These are phyloP conservation scores for Diaporthe vaccinii DNA, from an alignment of 2,329 filamentous ascomycete species.

Conservation along the genomic window DNA sequence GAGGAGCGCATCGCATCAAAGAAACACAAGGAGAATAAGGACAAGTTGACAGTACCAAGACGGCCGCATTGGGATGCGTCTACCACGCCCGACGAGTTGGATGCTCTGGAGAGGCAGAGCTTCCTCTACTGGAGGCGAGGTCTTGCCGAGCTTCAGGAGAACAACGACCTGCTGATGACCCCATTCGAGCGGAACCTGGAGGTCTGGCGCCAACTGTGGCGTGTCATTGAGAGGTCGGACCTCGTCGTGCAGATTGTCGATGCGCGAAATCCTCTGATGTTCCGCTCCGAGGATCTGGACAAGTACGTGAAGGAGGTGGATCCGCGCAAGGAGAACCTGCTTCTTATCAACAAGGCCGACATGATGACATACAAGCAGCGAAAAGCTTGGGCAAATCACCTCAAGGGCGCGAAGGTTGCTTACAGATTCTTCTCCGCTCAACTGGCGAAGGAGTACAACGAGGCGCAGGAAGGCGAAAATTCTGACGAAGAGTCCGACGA, in stretches of 20 bases:
- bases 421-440: conserved; percentile 98
- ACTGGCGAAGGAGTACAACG: conserved; percentile 89
- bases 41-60: conserved; percentile 87
- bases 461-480: conserved; percentile 72
- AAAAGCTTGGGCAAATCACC: conserved; percentile 86
- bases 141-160: conserved; percentile 92
- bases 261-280: conserved; percentile 92
- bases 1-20: conserved; percentile 84
- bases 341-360: conserved; percentile 98
- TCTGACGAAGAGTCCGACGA: conserved; percentile 61
- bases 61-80: conserved; percentile 88
- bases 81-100: conserved; percentile 87
- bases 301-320: conserved; percentile 95
- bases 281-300: conserved; percentile 94
- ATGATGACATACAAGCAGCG: conserved; percentile 96
- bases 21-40: conserved; percentile 87
- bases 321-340: conserved; percentile 86
- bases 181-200: conserved; percentile 98
- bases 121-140: conserved; percentile 91
- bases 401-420: conserved; percentile 83
- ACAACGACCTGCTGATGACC: conserved; percentile 94
- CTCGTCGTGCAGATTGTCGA: conserved; percentile 98
- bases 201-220: conserved; percentile 98
- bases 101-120: conserved; percentile 81
- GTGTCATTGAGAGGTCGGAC: conserved; percentile 97